phyloP scores from a whole-genome alignment of 2,329 filamentous ascomycete genomes.

The Cercospora brassicicola region DNA sequence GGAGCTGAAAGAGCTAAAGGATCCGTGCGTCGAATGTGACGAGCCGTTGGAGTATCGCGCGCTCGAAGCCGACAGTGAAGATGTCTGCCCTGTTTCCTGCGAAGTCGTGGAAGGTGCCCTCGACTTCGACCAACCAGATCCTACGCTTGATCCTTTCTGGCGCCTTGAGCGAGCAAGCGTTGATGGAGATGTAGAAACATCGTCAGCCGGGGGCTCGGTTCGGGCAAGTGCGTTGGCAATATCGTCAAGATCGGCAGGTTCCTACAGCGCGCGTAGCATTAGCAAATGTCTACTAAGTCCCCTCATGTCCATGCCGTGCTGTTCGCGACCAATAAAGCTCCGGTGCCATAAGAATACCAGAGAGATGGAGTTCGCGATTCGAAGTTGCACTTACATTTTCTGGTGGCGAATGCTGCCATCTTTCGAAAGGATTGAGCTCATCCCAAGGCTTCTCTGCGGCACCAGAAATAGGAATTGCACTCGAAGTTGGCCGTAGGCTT shows the following conservation, averaged over 20 bases:
- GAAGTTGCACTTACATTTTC: constrained; percentile 50
- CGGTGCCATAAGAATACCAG: background rate
- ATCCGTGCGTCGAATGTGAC: constrained; percentile 55
- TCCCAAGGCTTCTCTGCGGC: constrained; percentile 37
- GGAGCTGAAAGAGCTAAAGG: constrained; percentile 53
- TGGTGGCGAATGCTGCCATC: constrained; percentile 69
- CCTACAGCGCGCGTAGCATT: constrained; percentile 31
- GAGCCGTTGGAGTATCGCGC: constrained; percentile 60
- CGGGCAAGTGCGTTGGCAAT: constrained; percentile 60
- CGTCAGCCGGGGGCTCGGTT: constrained; percentile 34
- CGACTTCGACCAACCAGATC: constrained; percentile 52
- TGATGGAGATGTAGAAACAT: constrained; percentile 34
- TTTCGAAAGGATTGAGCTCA: constrained; percentile 64
- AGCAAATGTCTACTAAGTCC: background rate
- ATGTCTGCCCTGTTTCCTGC: constrained; percentile 37
- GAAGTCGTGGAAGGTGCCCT: constrained; percentile 55
- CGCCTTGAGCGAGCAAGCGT: constrained; percentile 34
- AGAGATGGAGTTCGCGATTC: background rate
- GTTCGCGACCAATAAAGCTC: too few relatives aligned
- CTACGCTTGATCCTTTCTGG: constrained; percentile 52
- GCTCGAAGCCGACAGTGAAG: constrained; percentile 38
- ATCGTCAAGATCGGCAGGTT: constrained; percentile 64
- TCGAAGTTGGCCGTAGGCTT: constrained; percentile 60
- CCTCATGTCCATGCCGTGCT: background rate
- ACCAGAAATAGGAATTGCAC: constrained; percentile 73